Evolutionary conservation across 1,139 yeast species (phyloP), one percentile per base, ranked within the genome.

Genomic region (Trichomonascaceae sp.): DNA sequence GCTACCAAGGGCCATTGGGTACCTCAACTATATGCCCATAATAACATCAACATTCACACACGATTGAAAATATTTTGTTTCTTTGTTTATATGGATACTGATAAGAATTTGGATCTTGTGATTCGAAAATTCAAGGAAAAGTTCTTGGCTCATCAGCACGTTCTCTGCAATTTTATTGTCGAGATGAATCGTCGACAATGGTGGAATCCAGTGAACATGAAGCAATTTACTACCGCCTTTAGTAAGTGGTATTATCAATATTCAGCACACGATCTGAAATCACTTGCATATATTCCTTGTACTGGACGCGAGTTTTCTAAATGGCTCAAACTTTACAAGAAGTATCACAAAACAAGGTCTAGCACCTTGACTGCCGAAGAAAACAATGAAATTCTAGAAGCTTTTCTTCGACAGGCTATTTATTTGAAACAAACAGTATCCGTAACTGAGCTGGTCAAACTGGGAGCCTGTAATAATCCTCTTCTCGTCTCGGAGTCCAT

Each of bases 351-450:
- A 39, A 46, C 43, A 30, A 30, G 50, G 38, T 9, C 39, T n/a
- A 7, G 30, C 20, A 32, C 45, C 20, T 45, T 41, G 12, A 24
- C 50, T 32, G 43, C 44, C 17, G 43, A 32, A 10, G 36, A 43
- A 38, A 45, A 44, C 41, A 44, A 30, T 8, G 10, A 48, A 15
- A 43, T 49, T 17, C 43, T 57, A 3, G 50, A 47, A 8, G 50
- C 52, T 9, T 58, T 59, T 46, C 55, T 59, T 13, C 36, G 44
- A 3, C 52, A 47, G 41, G 54, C 62, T 5, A 52, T 59, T 18
- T 43, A 47, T 20, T 56, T 54, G 41, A 44, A 56, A 20, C 55
- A 55, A 27, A 48, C 60, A 4, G 27, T 53, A 19, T 55, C 58
- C n/a, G 50, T 53, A 15, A 47, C 57, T 7, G 46, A 53, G 17